Evolutionary conservation across 2,329 filamentous ascomycete species (phyloP).

Genomic region (Stagonosporopsis vannaccii): DNA sequence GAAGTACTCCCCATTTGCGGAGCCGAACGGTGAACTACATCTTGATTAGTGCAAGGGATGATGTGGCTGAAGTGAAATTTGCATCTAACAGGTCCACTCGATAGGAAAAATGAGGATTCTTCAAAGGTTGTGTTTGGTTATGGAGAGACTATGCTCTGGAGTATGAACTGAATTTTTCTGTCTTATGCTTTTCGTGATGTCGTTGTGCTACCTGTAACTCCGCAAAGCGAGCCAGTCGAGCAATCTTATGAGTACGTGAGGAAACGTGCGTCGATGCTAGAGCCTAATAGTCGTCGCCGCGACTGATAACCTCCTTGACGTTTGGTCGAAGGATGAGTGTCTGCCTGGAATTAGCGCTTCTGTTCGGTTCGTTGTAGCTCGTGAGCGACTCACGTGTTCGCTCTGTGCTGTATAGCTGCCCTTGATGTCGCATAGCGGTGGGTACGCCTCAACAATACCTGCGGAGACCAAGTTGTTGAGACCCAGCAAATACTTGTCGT

Average conservation of each 20-base stretch:
- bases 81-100: background rate
- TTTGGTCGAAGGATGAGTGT: conserved; percentile 49
- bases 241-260: background rate
- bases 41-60: conserved; percentile 23
- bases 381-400: conserved; percentile 76
- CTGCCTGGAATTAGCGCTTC: conserved; percentile 29
- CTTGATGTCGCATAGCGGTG: conserved; percentile 88
- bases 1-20: conserved; percentile 47
- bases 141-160: background rate
- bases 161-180: background rate
- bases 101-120: background rate
- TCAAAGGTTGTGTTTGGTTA: background rate
- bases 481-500: conserved; percentile 91
- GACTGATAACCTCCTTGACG: conserved; percentile 86
- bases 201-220: conserved; percentile 1
- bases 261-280: background rate
- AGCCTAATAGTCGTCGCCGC: conserved; percentile 80
- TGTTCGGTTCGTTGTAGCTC: background rate
- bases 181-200: conserved; percentile 12
- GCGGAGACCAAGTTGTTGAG: conserved; percentile 84
- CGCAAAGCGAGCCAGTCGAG: background rate
- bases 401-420: conserved; percentile 94
- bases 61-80: background rate
- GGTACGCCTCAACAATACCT: conserved; percentile 89
- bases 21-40: conserved; percentile 37